phyloP scores from a whole-genome alignment of 2,329 filamentous ascomycete species.

The Beauveria sp. region DNA sequence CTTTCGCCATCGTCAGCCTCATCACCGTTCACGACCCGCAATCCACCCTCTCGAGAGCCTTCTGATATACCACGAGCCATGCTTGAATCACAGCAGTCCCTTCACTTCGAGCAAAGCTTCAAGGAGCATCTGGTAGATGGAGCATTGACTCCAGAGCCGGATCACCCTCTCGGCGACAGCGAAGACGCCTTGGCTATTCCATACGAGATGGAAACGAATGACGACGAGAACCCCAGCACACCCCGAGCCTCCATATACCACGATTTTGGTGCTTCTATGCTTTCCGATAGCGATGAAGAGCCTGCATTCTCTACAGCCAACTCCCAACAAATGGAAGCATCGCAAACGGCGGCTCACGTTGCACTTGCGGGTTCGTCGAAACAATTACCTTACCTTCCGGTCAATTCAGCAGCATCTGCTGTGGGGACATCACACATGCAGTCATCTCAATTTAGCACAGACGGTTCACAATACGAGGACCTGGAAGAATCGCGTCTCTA shows the following conservation, averaged over 20 bases:
- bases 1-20: conserved; percentile 33
- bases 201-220: conserved; percentile 39
- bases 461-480: conserved; percentile 31
- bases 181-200: conserved; percentile 51
- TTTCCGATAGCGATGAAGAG: conserved; percentile 17
- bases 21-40: conserved; percentile 43
- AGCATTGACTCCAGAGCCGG: conserved; percentile 17
- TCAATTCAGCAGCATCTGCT: conserved; percentile 5
- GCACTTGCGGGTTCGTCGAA: conserved; percentile 1
- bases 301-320: conserved; percentile 17
- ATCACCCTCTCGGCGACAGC: conserved; percentile 36
- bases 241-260: conserved; percentile 45
- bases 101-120: conserved; percentile 9
- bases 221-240: conserved; percentile 36
- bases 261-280: conserved; percentile 20
- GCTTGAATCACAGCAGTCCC: conserved; percentile 18
- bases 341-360: neutral
- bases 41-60: conserved; percentile 25
- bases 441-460: neutral
- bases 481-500: conserved; percentile 61
- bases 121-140: conserved; percentile 17
- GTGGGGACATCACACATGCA: neutral
- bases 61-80: conserved; percentile 14
- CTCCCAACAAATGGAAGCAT: neutral
- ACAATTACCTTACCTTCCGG: conserved; percentile 17